phyloP scores from a whole-genome alignment of 2,329 filamentous ascomycete genomes.

The Neophaeococcomyces aloes region DNA sequence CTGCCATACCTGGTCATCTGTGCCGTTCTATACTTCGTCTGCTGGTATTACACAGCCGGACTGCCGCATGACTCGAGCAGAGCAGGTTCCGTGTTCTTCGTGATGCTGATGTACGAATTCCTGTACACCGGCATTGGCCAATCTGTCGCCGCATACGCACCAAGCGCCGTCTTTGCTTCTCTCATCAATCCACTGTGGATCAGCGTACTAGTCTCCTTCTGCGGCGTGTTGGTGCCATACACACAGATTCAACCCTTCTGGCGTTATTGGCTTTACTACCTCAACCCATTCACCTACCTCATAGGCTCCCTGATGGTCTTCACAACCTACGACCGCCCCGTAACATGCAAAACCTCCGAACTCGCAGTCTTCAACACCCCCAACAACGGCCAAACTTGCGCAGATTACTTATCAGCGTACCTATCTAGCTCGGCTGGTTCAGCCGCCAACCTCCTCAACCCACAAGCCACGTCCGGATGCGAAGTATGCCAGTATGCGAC shows the following conservation, averaged over 20 bases:
- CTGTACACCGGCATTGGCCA: constrained; percentile 64
- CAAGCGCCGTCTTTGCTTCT: constrained; percentile 54
- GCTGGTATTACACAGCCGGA: constrained; percentile 65
- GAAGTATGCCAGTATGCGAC: constrained; percentile 58
- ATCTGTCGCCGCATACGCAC: constrained; percentile 69
- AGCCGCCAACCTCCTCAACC: constrained; percentile 54
- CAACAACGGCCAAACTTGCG: constrained; percentile 52
- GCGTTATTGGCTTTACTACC: constrained; percentile 42
- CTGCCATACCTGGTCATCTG: constrained; percentile 56
- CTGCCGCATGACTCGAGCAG: constrained; percentile 46
- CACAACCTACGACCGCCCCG: constrained; percentile 43
- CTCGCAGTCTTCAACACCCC: constrained; percentile 57
- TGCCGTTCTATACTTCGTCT: constrained; percentile 55
- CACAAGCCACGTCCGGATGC: constrained; percentile 48
- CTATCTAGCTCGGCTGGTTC: constrained; percentile 42
- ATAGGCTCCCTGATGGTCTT: constrained; percentile 59
- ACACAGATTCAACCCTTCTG: constrained; percentile 37
- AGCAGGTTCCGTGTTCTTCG: constrained; percentile 45
- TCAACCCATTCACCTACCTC: constrained; percentile 62
- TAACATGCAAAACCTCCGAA: constrained; percentile 47
- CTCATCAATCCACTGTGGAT: constrained; percentile 59
- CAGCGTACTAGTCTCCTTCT: constrained; percentile 59
- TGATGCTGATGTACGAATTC: constrained; percentile 63
- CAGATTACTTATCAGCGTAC: constrained; percentile 45
- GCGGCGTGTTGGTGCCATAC: constrained; percentile 60